A percentile compares a stretch with the other conserved stretches of the same genome.
Conservation (phyloP, 208 protist species). For the Kentomonas sorsogonicus region DNA sequence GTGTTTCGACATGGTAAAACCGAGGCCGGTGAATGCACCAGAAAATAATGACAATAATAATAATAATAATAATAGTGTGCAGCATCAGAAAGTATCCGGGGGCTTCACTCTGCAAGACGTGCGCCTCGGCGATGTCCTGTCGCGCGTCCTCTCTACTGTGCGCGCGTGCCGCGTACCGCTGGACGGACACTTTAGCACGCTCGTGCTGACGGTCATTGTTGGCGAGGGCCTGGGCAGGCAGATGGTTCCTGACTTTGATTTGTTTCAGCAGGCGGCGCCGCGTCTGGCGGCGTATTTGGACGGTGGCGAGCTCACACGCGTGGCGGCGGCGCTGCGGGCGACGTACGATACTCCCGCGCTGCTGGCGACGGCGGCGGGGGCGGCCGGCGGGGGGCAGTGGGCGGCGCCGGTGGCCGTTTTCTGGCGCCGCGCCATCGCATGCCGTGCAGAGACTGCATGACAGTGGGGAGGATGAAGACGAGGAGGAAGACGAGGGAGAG, state of each 20-base stretch:
- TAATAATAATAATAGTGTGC: too few relatives aligned
- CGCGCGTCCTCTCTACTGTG: conserved; percentile 68
- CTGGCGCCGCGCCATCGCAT: too few relatives aligned
- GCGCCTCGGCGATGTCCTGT: conserved; percentile 71
- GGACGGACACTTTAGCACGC: conserved; percentile 89
- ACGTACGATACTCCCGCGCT: conserved; percentile 62
- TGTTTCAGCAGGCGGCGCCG: conserved; percentile 82
- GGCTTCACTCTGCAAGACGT: conserved; percentile 82
- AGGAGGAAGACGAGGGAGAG: too few relatives aligned
- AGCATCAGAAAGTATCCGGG: too few relatives aligned
- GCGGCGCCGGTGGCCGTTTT: too few relatives aligned
- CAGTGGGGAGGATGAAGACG: too few relatives aligned
- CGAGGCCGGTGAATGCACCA: too few relatives aligned
- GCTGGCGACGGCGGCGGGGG: too few relatives aligned
- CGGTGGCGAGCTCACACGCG: conserved; percentile 57
- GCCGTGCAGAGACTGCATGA: too few relatives aligned
- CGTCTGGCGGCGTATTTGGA: conserved; percentile 75
- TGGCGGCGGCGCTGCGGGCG: conserved; percentile 57
- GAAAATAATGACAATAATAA: too few relatives aligned
- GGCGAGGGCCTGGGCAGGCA: conserved; percentile 88
- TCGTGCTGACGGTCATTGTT: conserved; percentile 88
- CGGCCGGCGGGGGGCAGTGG: too few relatives aligned
- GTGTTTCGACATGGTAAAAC: conserved; percentile 80
- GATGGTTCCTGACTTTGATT: conserved; percentile 85
- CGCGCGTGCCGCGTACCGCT: conserved; percentile 78